Evolutionary conservation across 164 flowering plant species (phyloP).

Genomic region (Dillenia suffruticosa): DNA sequence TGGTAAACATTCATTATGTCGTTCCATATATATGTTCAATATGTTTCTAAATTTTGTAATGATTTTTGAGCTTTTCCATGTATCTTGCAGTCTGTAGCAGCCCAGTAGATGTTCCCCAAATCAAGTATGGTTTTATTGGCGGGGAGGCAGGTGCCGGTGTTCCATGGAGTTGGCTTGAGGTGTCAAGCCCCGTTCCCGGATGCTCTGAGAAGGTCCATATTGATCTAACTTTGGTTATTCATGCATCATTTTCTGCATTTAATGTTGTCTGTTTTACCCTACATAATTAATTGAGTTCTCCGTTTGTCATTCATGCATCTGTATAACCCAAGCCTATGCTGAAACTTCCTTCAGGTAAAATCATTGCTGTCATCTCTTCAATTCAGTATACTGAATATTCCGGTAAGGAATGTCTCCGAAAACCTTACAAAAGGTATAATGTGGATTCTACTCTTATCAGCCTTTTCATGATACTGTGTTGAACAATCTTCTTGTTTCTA

Average conservation of each 20-base stretch:
- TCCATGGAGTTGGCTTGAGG: conserved; percentile 75
- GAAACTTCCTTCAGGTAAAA: conserved; percentile 38
- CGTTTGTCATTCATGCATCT: background rate
- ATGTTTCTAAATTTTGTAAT: too few species aligned
- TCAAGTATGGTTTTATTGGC: conserved; percentile 58
- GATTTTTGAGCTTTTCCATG: too few species aligned
- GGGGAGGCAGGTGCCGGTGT: conserved; percentile 22
- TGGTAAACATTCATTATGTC: conserved; percentile 35
- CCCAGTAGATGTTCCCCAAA: conserved; percentile 66
- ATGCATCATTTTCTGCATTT: too few species aligned
- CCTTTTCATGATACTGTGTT: too few species aligned
- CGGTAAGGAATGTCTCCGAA: conserved; percentile 52
- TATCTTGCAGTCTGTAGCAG: conserved; percentile 69
- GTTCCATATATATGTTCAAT: too few species aligned
- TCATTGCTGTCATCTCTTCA: conserved; percentile 59
- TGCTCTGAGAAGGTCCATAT: conserved; percentile 62
- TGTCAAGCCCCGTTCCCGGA: conserved; percentile 52
- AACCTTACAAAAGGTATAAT: conserved; percentile 55
- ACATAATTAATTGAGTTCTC: too few species aligned
- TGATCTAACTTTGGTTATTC: background rate
- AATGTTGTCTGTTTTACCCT: too few species aligned
- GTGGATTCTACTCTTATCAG: background rate
- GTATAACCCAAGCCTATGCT: background rate
- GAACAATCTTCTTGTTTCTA: too few species aligned
- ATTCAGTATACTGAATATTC: conserved; percentile 66